Evolutionary conservation across 805 yeast species (phyloP), one percentile per base, ranked within the genome.

Genomic region (Lachancea waltii): DNA sequence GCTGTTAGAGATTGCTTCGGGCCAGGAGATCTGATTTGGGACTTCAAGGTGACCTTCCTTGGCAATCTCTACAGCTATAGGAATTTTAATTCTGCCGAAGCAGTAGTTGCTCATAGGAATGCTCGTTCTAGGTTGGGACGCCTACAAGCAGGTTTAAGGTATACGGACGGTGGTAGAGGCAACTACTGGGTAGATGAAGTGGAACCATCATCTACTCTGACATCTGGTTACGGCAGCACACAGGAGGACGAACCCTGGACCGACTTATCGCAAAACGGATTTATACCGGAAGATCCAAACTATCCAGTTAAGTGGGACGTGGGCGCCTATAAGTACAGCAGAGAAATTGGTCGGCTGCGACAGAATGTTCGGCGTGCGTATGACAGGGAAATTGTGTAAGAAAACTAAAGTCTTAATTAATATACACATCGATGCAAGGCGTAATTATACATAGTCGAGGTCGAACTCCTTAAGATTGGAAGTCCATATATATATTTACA

Each of bases 1-100:
- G 95, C 97, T 0, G 39, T 86, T 1, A 69, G 77, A 38, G 99
- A 92, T 54, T 78, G 83, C 48, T 63, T 81, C 39, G 92, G 92
- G 0, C 56, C 73, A 39, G 77, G 72, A n/a, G 99, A 92, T 60
- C 67, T 92, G 37, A 58, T 77, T 9, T 74, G 77, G 57, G 99
- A 92, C 63, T 81, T 89, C 56, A 76, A 72, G 48, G 65, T 71
- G 33, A 76, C 94, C 0, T 62, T 73, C 37, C 73, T 80, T 1
- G 90, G 92, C 3, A 79, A 77, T 39, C 69, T 70, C 37, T 90
- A 92, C 56, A 85, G 84, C 47, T 87, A 85, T 56, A 73, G 82
- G 43, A 77, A 77, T 40, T 90, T 87, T 63, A 95, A 89, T 55
- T 78, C 95, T 0, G 81, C 79, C 1, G 85, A 82, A 46, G 79